Base-by-base conservation (phyloP, 2,329 filamentous ascomycete genomes). In the Achaetomium macrosporum region DNA sequence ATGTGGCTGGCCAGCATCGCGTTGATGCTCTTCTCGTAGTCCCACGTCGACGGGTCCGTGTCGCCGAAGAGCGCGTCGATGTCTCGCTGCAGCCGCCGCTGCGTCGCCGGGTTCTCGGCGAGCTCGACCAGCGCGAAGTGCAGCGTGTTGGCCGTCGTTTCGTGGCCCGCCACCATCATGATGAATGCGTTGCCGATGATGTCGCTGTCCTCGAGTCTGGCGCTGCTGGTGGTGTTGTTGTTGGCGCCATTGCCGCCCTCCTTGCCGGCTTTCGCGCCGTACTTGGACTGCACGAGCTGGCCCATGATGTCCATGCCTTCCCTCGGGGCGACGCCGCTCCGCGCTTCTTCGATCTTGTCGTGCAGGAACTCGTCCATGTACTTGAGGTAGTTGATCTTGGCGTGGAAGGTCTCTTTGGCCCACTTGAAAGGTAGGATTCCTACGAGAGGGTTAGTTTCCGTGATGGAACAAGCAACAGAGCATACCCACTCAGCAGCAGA, bases 61-160 rank as follows among this genome's bases (percentile, higher is more conserved):
- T 76, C 73, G 37, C 79, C 79, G 29, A 91, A 73, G 10, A 88
- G 78, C 13, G 71, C 69, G 64, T 90, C 83, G 25, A 93, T 69
- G 56, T 90, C 87, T 42, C 75, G 71, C 61, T 92, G 88, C 3
- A 92, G 69, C 7, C 73, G 74, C 20, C 79, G 76, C 64, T 93
- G 88, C 1, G 78, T 78, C 1, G 72, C 68, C 6, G 81, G 81
- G 61, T 84, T 77, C 61, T 82, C 78, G 13, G 87, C 88, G 6
- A 92, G 76, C 60, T 82, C 77, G 35, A 89, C 65, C 4, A 90
- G 69, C 2, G 82, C 76, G 65, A 88, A 90, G 69, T 91, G 85
- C 37, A 90, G 73, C 4, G 81, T 78, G 66, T 88, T 89, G 44
- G 87, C 87, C 2, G 87, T 87, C 1, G 88, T 91, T 68, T 93